Evolutionary conservation across 1,139 yeast species (phyloP), one percentile per base, ranked within the genome.

Genomic region (Debaryomycetaceae sp.): DNA sequence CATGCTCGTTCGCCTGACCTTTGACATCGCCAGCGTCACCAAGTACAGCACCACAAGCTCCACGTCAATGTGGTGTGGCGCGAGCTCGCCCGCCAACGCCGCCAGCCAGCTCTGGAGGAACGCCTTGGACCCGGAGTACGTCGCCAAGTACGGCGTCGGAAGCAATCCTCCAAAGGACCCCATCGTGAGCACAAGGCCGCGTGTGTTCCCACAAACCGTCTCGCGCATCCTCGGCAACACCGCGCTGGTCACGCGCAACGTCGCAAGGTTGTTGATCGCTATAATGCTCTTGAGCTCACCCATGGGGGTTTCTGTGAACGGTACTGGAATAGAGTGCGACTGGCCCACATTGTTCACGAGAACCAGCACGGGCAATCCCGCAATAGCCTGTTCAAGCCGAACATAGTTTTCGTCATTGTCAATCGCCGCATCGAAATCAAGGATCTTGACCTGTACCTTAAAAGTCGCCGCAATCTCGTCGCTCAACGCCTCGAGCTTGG

Each of bases 11-110:
- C 79, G 75, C 54, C 78, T 77, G 47, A 90, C 73, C 66, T 90
- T 92, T 31, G 97, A 87, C 97, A 90, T 86, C 37, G 94, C 83
- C 22, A 95, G 81, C 4, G 96, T 80, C 28, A 90, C 97, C 47
- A 90, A 68, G 55, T 90, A 90, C n/a, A 96, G 83, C 30, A 87
- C 56, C 23, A 83, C 77, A 28, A 85, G 59, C 55, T 87, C 90
- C 33, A 85, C 96, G 46, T 90, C 98, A 38, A 90, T 68, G 14
- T 76, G 72, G 30, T 71, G 57, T 1, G 72, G 55, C 27, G 66
- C 59, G 44, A 90, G 66, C 55, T 90, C 99, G 15, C 87, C 83
- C n/a, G 95, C 79, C 40, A 90, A 65, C 1, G 96, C 87, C 33
- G 70, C 62, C 30, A 90, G 81, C 98, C 98, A 90, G 32, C 77